A percentile compares a stretch with the other conserved stretches of the same genome.
These are phyloP conservation scores for Kazachstania taianensis DNA, from an alignment of 805 yeast species.

Conservation along the genomic window DNA sequence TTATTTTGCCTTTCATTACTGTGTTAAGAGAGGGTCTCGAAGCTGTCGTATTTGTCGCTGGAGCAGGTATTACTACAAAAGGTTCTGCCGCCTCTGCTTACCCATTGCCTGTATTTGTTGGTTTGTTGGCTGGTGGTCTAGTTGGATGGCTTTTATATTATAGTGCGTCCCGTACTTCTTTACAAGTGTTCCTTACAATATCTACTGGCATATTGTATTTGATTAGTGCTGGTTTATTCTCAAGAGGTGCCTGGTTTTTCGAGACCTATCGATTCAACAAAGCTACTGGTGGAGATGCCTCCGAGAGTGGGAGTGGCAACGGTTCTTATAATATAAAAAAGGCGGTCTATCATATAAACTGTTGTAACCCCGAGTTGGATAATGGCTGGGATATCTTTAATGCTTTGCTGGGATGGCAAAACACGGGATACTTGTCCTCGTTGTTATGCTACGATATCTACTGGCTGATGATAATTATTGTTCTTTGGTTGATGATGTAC, in stretches of 20 bases:
- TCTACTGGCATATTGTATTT: constrained; percentile 85
- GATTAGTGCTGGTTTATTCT: constrained; percentile 85
- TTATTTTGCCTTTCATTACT: constrained; percentile 81
- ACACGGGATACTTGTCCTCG: constrained; percentile 89
- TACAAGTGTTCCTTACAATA: constrained; percentile 76
- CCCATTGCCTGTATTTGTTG: constrained; percentile 89
- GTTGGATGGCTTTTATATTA: constrained; percentile 68
- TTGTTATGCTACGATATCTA: constrained; percentile 80
- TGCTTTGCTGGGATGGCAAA: constrained; percentile 93
- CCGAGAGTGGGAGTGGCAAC: constrained; percentile 88
- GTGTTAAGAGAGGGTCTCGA: constrained; percentile 94
- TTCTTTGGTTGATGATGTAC: constrained; percentile 53
- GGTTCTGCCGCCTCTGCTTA: constrained; percentile 56
- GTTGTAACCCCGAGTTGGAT: constrained; percentile 88
- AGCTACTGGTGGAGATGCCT: constrained; percentile 86
- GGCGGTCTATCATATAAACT: constrained; percentile 92
- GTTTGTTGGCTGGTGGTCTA: constrained; percentile 65
- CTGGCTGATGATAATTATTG: constrained; percentile 62
- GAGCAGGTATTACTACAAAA: constrained; percentile 66
- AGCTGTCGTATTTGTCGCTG: constrained; percentile 93
- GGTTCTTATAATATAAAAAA: constrained; percentile 80
- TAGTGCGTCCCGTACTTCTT: constrained; percentile 73
- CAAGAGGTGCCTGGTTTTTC: constrained; percentile 88
- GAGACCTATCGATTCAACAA: constrained; percentile 56
- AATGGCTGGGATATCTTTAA: constrained; percentile 97